Percentiles rank a stretch among this genome's conserved stretches.
These are phyloP conservation scores for Fusarium musae DNA, from an alignment of 2,329 filamentous ascomycete genomes.

Conservation along the genomic window DNA sequence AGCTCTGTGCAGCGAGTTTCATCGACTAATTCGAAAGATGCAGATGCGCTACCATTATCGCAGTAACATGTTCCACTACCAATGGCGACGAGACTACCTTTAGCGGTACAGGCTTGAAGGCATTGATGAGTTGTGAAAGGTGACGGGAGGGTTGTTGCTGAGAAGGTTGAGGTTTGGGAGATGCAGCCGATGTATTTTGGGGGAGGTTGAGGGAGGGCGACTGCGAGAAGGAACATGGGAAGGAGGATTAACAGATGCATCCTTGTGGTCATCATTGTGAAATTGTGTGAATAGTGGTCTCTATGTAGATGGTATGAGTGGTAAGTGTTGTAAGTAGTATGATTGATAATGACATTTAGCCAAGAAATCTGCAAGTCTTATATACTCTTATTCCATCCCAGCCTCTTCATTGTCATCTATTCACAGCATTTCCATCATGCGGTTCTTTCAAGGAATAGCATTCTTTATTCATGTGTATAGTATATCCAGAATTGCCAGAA, in stretches of 20 bases:
- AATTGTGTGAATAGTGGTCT: accelerated
- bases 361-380: neutral
- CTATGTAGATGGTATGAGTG: neutral
- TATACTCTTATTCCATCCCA: conserved; percentile 6
- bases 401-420: neutral
- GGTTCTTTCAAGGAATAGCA: neutral
- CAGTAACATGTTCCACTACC: conserved; percentile 40
- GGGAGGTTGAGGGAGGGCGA: conserved; percentile 15
- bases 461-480: neutral
- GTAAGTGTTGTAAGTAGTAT: neutral
- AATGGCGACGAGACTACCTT: conserved; percentile 40
- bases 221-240: conserved; percentile 39
- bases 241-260: conserved; percentile 27
- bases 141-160: conserved; percentile 15
- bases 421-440: neutral
- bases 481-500: neutral
- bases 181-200: conserved; percentile 48
- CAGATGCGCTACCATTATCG: conserved; percentile 8
- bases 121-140: conserved; percentile 28
- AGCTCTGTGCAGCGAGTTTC: conserved; percentile 32
- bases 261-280: neutral
- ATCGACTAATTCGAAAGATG: conserved; percentile 26
- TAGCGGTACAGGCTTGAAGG: conserved; percentile 12
- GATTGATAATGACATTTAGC: neutral
- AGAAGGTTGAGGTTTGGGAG: conserved; percentile 31